These are phyloP conservation scores for Colletotrichum cuscutae DNA, from an alignment of 2,329 filamentous ascomycete species.

Conservation along the genomic window DNA sequence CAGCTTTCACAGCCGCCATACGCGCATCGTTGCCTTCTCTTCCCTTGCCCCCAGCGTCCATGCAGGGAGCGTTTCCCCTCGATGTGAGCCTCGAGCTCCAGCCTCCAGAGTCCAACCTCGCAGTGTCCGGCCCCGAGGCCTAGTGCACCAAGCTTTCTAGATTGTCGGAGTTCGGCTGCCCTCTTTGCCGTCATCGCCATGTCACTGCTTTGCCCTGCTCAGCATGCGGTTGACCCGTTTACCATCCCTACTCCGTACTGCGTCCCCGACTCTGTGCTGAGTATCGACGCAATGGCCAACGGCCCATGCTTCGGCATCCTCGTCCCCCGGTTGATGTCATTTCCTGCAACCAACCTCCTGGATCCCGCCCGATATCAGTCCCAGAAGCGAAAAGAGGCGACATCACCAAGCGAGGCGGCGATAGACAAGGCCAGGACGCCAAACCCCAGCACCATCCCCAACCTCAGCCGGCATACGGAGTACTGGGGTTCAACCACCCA, in stretches of 20 bases:
- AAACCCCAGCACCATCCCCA: constrained; percentile 14
- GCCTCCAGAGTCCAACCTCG: background rate
- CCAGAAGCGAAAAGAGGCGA: constrained; percentile 21
- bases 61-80: constrained; percentile 29
- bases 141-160: background rate
- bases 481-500: background rate
- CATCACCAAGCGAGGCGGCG: constrained; percentile 16
- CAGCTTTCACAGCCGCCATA: background rate
- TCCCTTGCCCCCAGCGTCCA: constrained; percentile 2
- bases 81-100: background rate
- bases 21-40: background rate
- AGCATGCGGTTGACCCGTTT: background rate
- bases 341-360: constrained; percentile 27
- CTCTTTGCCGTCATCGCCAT: background rate
- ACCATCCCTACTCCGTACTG: background rate
- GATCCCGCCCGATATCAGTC: background rate
- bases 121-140: background rate
- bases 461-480: constrained; percentile 3
- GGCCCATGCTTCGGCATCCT: constrained; percentile 2
- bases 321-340: constrained; percentile 28
- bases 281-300: background rate
- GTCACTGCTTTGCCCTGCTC: background rate
- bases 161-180: background rate
- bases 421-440: background rate
- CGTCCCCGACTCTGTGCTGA: background rate